A percentile compares a stretch with the other conserved stretches of the same genome.
phyloP scores from a whole-genome alignment of 345 rosid species.

The Citrus maxima region DNA sequence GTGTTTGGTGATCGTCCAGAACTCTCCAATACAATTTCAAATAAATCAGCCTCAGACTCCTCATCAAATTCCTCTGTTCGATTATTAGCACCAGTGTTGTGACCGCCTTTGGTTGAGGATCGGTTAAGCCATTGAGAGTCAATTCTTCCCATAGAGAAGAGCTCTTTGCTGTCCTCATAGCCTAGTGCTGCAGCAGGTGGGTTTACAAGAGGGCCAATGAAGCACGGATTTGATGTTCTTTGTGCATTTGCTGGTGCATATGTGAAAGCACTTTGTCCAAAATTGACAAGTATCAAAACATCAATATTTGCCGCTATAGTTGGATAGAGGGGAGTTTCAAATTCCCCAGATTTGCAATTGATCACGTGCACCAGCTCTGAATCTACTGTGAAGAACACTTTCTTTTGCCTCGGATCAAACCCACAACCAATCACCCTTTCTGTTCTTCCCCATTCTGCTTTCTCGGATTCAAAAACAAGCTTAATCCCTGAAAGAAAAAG shows the following conservation, averaged over 20 bases:
- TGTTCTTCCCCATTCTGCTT: conserved; percentile 43
- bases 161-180: conserved; percentile 74
- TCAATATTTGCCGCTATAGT: conserved; percentile 53
- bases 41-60: conserved; percentile 89
- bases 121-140: conserved; percentile 76
- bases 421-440: conserved; percentile 68
- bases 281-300: conserved; percentile 44
- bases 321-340: conserved; percentile 59
- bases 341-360: conserved; percentile 56
- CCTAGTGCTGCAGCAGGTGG: conserved; percentile 49
- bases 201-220: conserved; percentile 42
- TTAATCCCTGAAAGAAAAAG: conserved; percentile 50
- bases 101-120: conserved; percentile 33
- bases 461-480: conserved; percentile 48
- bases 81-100: conserved; percentile 25
- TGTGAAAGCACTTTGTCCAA: conserved; percentile 54
- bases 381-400: conserved; percentile 59
- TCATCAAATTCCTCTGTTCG: conserved; percentile 52
- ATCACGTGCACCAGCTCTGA: conserved; percentile 48
- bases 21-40: conserved; percentile 72
- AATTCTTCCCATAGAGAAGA: conserved; percentile 89
- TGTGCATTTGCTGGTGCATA: conserved; percentile 51
- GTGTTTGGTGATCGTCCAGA: conserved; percentile 41
- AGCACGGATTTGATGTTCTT: conserved; percentile 66
- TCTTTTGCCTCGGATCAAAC: conserved; percentile 57